A percentile compares a stretch with the other conserved stretches of the same genome.
Evolutionary conservation across 2,329 filamentous ascomycete genomes (phyloP).

Genomic region (Zasmidium citrigriseum): DNA sequence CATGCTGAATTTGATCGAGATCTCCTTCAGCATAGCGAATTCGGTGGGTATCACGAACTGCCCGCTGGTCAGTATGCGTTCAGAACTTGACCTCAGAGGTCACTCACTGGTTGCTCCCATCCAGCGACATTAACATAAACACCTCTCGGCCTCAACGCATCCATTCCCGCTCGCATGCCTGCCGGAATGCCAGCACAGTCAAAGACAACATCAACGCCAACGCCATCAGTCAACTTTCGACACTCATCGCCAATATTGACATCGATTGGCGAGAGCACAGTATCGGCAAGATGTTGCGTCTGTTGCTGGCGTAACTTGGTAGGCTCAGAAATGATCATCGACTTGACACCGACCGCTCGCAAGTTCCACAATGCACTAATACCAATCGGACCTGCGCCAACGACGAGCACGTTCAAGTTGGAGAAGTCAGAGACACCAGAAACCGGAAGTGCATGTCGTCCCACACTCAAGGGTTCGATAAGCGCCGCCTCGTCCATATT

Average conservation of each 20-base stretch:
- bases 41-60: conserved; percentile 11
- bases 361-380: conserved; percentile 19
- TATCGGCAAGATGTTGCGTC: conserved; percentile 7
- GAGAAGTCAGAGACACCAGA: conserved; percentile 12
- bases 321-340: conserved; percentile 19
- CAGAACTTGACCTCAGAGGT: background rate
- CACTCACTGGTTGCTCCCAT: conserved; percentile 18
- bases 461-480: conserved; percentile 25
- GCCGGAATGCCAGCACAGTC: conserved; percentile 22
- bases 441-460: conserved; percentile 16
- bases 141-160: conserved; percentile 17
- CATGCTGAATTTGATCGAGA: conserved; percentile 16
- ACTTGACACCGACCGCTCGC: conserved; percentile 11
- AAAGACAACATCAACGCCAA: conserved; percentile 23
- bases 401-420: conserved; percentile 14
- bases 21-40: conserved; percentile 22
- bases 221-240: conserved; percentile 15
- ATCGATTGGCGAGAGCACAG: conserved; percentile 18
- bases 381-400: conserved; percentile 25
- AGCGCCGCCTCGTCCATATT: conserved; percentile 18
- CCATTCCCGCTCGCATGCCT: conserved; percentile 17
- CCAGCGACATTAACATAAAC: conserved; percentile 23
- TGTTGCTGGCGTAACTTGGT: conserved; percentile 16
- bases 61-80: background rate
- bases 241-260: conserved; percentile 18